phyloP scores from a whole-genome alignment of 2,329 filamentous ascomycete genomes.

The Fusarium coffeatum region DNA sequence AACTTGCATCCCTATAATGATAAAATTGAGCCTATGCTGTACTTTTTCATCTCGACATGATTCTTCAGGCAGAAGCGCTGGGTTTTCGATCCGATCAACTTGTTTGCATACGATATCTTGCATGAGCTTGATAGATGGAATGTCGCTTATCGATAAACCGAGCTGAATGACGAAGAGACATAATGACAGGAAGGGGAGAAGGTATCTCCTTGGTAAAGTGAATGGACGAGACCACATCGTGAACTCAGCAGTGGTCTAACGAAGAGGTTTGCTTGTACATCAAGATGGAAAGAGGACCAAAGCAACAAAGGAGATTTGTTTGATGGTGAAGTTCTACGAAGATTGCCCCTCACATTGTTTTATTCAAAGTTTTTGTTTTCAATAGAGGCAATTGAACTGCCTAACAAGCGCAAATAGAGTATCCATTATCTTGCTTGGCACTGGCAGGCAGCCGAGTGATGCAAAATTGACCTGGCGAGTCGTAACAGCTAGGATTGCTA shows the following conservation, averaged over 20 bases:
- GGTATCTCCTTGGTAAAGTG: conserved; percentile 23
- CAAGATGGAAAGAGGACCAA: background rate
- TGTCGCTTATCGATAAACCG: conserved; percentile 40
- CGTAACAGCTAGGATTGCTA: background rate
- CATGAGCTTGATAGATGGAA: conserved; percentile 39
- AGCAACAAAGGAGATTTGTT: background rate
- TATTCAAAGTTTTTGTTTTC: background rate
- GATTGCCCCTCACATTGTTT: background rate
- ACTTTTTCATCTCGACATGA: conserved; percentile 36
- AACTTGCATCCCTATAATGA: conserved; percentile 39
- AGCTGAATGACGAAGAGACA: conserved; percentile 44
- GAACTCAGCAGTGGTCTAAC: background rate
- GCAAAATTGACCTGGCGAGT: background rate
- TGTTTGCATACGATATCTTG: conserved; percentile 45
- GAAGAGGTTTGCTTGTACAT: background rate
- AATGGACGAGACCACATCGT: conserved; percentile 26
- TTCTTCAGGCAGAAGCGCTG: conserved; percentile 30
- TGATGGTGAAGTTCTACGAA: background rate
- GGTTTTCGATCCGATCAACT: background rate
- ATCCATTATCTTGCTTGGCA: background rate
- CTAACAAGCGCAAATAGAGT: background rate
- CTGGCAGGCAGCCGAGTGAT: background rate
- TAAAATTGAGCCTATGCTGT: conserved; percentile 40
- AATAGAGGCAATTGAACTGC: conserved; percentile 17
- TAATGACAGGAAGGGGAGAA: conserved; percentile 40